Conservation (phyloP, 352 stramenopile species). For the Phytophthora pisi region DNA sequence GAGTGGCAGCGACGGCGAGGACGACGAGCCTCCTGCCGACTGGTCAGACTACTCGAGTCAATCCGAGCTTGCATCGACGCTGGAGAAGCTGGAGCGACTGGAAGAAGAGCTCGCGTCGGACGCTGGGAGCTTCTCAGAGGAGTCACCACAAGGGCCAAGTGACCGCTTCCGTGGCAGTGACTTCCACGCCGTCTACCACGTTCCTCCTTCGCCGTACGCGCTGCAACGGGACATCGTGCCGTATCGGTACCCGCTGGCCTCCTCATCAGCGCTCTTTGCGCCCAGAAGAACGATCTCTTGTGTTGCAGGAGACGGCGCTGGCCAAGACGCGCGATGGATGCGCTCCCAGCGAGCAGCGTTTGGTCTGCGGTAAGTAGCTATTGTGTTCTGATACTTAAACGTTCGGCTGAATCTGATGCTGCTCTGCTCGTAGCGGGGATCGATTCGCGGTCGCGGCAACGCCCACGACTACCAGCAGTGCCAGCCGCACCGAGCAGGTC, state of each 20-base stretch:
- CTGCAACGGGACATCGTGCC: slow-evolving; percentile 14
- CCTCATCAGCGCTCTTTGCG: slow-evolving; percentile 8
- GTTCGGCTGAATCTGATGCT: neutral
- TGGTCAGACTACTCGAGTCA: slow-evolving; percentile 34
- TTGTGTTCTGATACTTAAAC: neutral
- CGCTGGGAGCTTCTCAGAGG: slow-evolving; percentile 11
- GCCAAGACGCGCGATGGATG: slow-evolving; percentile 20
- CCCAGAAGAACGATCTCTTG: slow-evolving; percentile 11
- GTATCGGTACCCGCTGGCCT: slow-evolving; percentile 25
- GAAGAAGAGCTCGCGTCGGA: slow-evolving; percentile 29
- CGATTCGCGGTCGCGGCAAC: slow-evolving; percentile 9
- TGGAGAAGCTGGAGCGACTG: slow-evolving; percentile 29
- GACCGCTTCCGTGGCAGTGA: slow-evolving; percentile 3
- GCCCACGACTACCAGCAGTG: neutral
- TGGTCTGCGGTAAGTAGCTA: slow-evolving; percentile 26
- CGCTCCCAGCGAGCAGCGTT: slow-evolving; percentile 19
- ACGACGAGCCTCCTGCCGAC: neutral
- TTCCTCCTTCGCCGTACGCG: slow-evolving; percentile 14
- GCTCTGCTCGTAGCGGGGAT: slow-evolving; percentile 4
- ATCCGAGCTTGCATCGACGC: slow-evolving; percentile 23
- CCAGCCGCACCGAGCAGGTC: slow-evolving; percentile 24
- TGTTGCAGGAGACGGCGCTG: neutral
- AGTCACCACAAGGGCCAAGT: neutral
- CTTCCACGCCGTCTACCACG: slow-evolving; percentile 15
- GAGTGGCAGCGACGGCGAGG: slow-evolving; percentile 20